Conservation (phyloP, 805 yeast species). For the Pichia deserticola region DNA sequence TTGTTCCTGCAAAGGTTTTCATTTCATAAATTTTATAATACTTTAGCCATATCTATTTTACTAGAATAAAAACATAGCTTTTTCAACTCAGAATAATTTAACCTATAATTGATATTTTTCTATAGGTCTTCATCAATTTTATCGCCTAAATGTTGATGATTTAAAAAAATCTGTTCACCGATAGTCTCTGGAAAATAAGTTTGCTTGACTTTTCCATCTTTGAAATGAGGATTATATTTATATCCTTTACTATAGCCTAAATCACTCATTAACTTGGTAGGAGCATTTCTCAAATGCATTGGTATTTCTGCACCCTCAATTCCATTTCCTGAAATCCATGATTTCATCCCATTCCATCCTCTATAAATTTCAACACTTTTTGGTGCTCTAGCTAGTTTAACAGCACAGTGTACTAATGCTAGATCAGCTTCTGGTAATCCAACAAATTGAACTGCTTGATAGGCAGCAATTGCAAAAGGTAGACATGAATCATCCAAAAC, state of each 20-base stretch:
- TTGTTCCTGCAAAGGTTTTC: too few species aligned
- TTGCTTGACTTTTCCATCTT: constrained; percentile 67
- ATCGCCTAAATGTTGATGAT: constrained; percentile 50
- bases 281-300: constrained; percentile 86
- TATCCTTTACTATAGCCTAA: constrained; percentile 79
- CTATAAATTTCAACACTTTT: constrained; percentile 84
- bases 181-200: constrained; percentile 65
- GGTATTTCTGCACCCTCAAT: constrained; percentile 62
- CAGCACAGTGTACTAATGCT: constrained; percentile 85
- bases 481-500: constrained; percentile 72
- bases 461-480: constrained; percentile 81
- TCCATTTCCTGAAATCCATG: constrained; percentile 50
- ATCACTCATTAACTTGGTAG: constrained; percentile 84
- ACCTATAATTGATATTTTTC: too few species aligned
- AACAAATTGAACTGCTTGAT: constrained; percentile 78
- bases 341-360: constrained; percentile 65
- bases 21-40: too few species aligned
- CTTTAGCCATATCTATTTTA: too few species aligned
- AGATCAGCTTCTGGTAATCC: constrained; percentile 95
- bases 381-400: constrained; percentile 76
- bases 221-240: constrained; percentile 80
- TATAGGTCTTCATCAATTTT: constrained; percentile 35
- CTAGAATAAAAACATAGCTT: neutral
- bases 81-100: neutral
- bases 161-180: constrained; percentile 41